phyloP scores from a whole-genome alignment of 2,329 filamentous ascomycete genomes.

The Pseudocercospora eumusae region DNA sequence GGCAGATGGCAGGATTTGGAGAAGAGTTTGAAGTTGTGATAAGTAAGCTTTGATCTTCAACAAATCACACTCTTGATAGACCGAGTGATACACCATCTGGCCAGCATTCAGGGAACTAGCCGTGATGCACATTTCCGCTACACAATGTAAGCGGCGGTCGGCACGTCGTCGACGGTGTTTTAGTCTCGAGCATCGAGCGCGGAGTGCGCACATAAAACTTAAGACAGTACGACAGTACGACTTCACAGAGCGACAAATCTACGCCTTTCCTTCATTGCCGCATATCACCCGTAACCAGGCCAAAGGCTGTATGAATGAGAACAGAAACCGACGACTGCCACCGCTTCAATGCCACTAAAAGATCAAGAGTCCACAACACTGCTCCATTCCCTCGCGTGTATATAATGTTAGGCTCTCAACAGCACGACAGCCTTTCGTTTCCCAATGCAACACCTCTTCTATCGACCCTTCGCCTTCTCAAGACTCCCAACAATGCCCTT shows the following conservation, averaged over 20 bases:
- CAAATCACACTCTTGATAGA: not conserved
- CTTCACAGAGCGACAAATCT: no score
- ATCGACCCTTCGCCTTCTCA: slow-evolving; percentile 25
- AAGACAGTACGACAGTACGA: no score
- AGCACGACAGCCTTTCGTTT: not conserved
- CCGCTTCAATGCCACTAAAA: not conserved
- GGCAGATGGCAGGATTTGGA: slow-evolving; percentile 76
- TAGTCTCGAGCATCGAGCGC: no score
- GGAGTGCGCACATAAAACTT: no score
- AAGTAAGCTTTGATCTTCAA: not conserved
- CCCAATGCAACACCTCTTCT: not conserved
- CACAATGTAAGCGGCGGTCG: no score
- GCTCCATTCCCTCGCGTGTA: not conserved
- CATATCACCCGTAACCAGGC: no score
- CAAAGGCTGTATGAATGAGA: not conserved
- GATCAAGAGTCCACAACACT: not conserved
- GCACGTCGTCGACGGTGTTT: no score
- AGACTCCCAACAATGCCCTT: slow-evolving; percentile 27
- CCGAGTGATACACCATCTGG: no score
- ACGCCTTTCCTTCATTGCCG: no score
- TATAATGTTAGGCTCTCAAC: not conserved
- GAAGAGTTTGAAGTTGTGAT: slow-evolving; percentile 46
- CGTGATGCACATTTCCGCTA: no score
- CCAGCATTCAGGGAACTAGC: no score
- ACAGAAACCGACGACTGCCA: no score